Evolutionary conservation across 495 filamentous ascomycete genomes (phyloP).

Genomic region (Podospora pseudopauciseta): DNA sequence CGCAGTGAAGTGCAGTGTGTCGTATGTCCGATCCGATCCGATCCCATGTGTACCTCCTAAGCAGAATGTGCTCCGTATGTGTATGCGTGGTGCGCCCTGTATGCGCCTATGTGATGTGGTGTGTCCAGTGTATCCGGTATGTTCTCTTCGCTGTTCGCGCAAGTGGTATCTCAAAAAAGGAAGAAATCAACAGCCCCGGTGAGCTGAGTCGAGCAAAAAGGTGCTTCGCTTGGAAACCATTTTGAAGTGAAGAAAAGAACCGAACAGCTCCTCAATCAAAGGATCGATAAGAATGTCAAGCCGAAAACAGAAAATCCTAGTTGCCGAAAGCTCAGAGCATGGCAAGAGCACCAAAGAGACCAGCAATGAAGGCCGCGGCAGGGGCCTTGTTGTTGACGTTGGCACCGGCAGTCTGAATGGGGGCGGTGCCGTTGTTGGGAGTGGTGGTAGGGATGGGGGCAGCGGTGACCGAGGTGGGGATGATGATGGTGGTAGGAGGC

Average conservation of each 20-base stretch:
- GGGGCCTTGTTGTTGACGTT: slow-evolving; percentile 25
- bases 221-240: slow-evolving; percentile 5
- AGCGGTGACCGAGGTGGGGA: slow-evolving; percentile 30
- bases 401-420: slow-evolving; percentile 26
- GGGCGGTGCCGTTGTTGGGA: slow-evolving; percentile 10
- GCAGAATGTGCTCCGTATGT: not conserved
- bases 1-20: not conserved
- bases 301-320: not conserved
- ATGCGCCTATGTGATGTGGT: not conserved
- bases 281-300: not conserved
- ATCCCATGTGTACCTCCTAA: not conserved
- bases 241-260: not conserved
- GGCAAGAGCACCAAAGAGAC: slow-evolving; percentile 36
- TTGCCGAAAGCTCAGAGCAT: slow-evolving; percentile 30
- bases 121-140: not conserved
- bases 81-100: not conserved
- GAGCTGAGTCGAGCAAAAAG: not conserved
- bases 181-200: not conserved
- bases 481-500: slow-evolving; percentile 27
- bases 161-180: not conserved
- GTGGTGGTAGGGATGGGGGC: slow-evolving; percentile 5
- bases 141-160: not conserved
- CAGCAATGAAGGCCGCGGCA: slow-evolving; percentile 34
- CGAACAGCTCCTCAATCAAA: not conserved
- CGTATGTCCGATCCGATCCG: not conserved